Conservation (phyloP, 352 stramenopile species). For the Albugo laibachii region DNA sequence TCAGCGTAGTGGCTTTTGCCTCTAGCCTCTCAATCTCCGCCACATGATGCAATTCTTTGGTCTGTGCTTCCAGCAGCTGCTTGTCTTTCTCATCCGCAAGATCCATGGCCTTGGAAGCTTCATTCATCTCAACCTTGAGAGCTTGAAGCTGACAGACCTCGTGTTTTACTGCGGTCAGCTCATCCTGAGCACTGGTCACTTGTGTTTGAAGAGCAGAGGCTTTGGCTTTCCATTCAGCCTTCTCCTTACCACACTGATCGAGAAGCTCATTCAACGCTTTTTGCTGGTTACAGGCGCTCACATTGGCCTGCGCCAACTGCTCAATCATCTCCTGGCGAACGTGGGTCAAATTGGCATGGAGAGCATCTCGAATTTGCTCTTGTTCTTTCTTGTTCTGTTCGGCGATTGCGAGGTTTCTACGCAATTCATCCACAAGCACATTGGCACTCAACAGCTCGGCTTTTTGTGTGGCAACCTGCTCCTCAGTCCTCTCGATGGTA, state of each 20-base stretch:
- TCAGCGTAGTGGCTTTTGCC: conserved; percentile 19
- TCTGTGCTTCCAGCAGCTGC: conserved; percentile 43
- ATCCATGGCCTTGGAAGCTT: too few relatives aligned
- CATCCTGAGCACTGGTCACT: conserved; percentile 1
- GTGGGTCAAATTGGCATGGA: conserved; percentile 11
- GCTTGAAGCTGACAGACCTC: conserved; percentile 2
- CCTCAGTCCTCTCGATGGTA: conserved; percentile 37
- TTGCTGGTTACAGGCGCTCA: too few relatives aligned
- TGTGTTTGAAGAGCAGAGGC: conserved; percentile 2
- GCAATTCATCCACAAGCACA: conserved; percentile 54
- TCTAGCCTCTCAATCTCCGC: conserved; percentile 60
- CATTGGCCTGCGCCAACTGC: too few relatives aligned
- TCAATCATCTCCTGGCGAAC: too few relatives aligned
- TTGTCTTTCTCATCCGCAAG: conserved; percentile 2
- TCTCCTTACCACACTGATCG: conserved; percentile 1
- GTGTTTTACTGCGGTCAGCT: not conserved
- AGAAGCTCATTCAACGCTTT: too few relatives aligned
- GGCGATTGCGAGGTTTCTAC: conserved; percentile 35
- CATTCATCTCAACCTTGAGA: too few relatives aligned
- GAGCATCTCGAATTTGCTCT: conserved; percentile 23
- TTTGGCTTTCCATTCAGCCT: conserved; percentile 1
- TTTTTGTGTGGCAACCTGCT: conserved; percentile 38
- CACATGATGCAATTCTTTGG: conserved; percentile 40
- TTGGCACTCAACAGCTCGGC: conserved; percentile 55
- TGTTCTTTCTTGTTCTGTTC: conserved; percentile 49